Percentiles rank a stretch among this genome's conserved stretches.
Evolutionary conservation across 2,329 filamentous ascomycete species (phyloP).

Genomic region (Hymenoscyphus albidus): DNA sequence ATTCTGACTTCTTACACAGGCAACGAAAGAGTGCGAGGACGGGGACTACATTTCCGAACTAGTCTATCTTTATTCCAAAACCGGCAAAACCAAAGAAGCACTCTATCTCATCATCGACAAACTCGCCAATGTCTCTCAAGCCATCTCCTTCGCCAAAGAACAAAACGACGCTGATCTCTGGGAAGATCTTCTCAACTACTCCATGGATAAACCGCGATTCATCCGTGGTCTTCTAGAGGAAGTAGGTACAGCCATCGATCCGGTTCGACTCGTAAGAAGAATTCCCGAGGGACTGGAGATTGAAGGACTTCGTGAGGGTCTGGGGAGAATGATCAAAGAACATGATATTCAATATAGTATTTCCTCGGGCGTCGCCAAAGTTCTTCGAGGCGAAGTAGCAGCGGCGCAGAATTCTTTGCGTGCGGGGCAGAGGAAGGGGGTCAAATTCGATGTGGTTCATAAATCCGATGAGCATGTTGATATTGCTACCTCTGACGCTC

Average conservation of each 20-base stretch:
- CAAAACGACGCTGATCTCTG: constrained; percentile 90
- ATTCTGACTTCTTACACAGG: constrained; percentile 42
- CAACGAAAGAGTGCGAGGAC: constrained; percentile 72
- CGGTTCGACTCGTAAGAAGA: constrained; percentile 80
- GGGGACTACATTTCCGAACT: constrained; percentile 83
- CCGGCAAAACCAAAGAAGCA: constrained; percentile 87
- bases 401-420: constrained; percentile 77
- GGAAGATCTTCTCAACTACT: constrained; percentile 91
- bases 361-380: constrained; percentile 80
- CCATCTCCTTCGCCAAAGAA: constrained; percentile 90
- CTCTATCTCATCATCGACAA: constrained; percentile 90
- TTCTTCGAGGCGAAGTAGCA: constrained; percentile 82
- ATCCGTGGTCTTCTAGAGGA: constrained; percentile 89
- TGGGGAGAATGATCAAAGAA: constrained; percentile 88
- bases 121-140: constrained; percentile 85
- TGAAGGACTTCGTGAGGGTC: constrained; percentile 79
- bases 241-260: constrained; percentile 89
- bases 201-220: constrained; percentile 95
- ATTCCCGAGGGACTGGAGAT: constrained; percentile 95
- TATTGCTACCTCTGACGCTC: constrained; percentile 41
- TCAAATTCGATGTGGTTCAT: constrained; percentile 77
- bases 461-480: constrained; percentile 44
- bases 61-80: constrained; percentile 94
- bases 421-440: constrained; percentile 73
- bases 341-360: constrained; percentile 95